phyloP scores from a whole-genome alignment of 2,329 filamentous ascomycete genomes.

The Colletotrichum sp. region DNA sequence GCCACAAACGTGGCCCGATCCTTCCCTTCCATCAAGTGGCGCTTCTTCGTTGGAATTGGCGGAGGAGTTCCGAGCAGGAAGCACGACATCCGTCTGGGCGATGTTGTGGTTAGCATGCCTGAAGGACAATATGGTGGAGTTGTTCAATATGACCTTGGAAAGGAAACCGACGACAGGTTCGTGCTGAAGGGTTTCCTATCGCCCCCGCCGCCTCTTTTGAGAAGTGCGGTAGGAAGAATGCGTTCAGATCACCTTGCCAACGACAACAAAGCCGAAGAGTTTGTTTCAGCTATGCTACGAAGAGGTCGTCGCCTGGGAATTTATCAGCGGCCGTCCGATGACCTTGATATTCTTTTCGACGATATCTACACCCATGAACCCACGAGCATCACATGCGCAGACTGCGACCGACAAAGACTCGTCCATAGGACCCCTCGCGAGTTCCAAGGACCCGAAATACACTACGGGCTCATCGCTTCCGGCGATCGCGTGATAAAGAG shows the following conservation, averaged over 20 bases:
- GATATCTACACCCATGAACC: neutral
- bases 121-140: neutral
- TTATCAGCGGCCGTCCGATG: neutral
- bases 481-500: neutral
- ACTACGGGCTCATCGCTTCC: neutral
- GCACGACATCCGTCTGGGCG: no score
- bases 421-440: neutral
- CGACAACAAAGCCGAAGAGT: neutral
- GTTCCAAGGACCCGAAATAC: neutral
- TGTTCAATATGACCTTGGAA: neutral
- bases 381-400: neutral
- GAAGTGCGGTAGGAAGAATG: neutral
- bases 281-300: neutral
- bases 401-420: neutral
- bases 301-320: neutral
- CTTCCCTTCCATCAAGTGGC: neutral
- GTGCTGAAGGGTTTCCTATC: neutral
- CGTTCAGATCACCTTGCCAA: neutral
- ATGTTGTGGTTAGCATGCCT: neutral
- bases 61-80: neutral
- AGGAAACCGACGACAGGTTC: neutral
- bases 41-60: neutral
- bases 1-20: neutral
- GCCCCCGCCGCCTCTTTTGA: neutral
- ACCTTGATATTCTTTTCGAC: neutral